These are phyloP conservation scores for Phoma sp. DNA, from an alignment of 2,329 filamentous ascomycete genomes.

Conservation along the genomic window DNA sequence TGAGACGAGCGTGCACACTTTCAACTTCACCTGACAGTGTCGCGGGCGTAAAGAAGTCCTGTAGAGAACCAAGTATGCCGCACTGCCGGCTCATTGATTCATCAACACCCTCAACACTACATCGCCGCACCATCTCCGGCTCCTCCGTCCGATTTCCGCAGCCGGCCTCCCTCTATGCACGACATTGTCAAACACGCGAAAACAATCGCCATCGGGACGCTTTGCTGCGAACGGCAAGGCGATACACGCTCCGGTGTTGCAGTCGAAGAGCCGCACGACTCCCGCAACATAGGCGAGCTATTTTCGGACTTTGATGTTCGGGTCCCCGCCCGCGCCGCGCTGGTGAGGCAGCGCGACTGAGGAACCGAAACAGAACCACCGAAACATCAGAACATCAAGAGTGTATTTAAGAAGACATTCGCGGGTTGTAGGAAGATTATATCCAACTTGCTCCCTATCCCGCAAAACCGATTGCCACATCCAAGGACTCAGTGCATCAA, in stretches of 20 bases:
- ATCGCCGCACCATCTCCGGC: conserved; percentile 24
- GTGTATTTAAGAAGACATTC: conserved; percentile 22
- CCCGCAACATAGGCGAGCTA: conserved; percentile 19
- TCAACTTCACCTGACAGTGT: neutral
- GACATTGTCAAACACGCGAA: conserved; percentile 24
- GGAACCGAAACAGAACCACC: conserved; percentile 16
- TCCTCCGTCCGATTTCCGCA: conserved; percentile 40
- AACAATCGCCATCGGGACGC: conserved; percentile 19
- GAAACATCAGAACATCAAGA: conserved; percentile 8
- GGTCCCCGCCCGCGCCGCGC: conserved; percentile 33
- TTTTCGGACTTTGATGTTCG: conserved; percentile 33
- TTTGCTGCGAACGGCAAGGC: conserved; percentile 22
- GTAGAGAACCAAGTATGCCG: neutral
- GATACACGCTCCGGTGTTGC: conserved; percentile 22
- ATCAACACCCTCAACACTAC: conserved; percentile 7
- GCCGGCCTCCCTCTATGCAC: conserved; percentile 21
- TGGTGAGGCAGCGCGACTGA: conserved; percentile 24
- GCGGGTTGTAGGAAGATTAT: conserved; percentile 4
- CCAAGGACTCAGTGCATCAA: neutral
- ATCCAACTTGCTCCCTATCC: conserved; percentile 6
- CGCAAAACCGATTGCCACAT: neutral
- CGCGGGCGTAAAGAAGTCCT: neutral
- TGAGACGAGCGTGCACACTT: neutral
- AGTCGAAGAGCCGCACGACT: conserved; percentile 33
- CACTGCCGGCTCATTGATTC: neutral